These are phyloP conservation scores for Pachyrhizus erosus DNA, from an alignment of 306 rosid genomes.

Conservation along the genomic window DNA sequence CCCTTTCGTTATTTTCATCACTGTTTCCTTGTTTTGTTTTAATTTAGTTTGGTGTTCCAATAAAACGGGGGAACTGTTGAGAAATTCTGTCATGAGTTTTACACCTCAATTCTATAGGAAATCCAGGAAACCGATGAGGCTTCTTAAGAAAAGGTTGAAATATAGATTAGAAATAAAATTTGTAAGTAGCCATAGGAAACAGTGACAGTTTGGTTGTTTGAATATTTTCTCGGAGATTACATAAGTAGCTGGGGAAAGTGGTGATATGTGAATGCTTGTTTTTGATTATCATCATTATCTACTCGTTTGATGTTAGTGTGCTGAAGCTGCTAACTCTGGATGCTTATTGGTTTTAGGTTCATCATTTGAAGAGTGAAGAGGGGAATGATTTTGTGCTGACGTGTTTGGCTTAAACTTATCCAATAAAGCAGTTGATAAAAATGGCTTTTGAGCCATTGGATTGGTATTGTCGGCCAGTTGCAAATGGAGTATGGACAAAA, in stretches of 20 bases:
- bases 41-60: neutral
- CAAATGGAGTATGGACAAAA: constrained; percentile 78
- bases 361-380: constrained; percentile 43
- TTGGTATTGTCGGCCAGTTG: constrained; percentile 91
- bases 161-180: neutral
- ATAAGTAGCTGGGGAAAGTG: neutral
- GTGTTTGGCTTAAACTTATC: constrained; percentile 39
- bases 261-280: constrained; percentile 23
- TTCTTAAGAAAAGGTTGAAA: neutral
- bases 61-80: neutral
- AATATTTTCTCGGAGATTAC: neutral
- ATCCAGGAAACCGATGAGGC: neutral
- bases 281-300: neutral
- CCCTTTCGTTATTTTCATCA: neutral
- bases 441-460: constrained; percentile 78
- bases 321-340: constrained; percentile 20
- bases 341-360: constrained; percentile 40
- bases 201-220: neutral
- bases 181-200: neutral
- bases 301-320: constrained; percentile 17
- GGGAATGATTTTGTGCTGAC: constrained; percentile 28
- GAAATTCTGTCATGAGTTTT: neutral
- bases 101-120: neutral
- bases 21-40: neutral
- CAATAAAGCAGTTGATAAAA: constrained; percentile 33